A percentile compares a stretch with the other conserved stretches of the same genome.
phyloP scores from a whole-genome alignment of 805 yeast species.

The Starmerella roubikii region DNA sequence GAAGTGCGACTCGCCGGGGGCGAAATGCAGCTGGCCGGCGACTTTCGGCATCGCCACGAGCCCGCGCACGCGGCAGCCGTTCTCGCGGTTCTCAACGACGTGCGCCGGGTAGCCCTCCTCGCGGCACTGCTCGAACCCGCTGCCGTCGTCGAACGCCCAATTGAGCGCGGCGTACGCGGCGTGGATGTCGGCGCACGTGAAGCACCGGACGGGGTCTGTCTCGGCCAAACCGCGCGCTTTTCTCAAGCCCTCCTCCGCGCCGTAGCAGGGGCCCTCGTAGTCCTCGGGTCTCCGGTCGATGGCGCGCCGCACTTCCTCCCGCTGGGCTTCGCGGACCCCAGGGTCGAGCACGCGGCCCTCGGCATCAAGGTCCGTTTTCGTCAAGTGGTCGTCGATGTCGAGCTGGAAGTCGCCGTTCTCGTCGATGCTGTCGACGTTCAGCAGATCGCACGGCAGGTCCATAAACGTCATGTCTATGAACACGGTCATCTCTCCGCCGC shows the following conservation, averaged over 20 bases:
- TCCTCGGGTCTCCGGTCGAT: conserved; percentile 23
- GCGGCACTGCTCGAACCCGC: conserved; percentile 80
- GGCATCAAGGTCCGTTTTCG: conserved; percentile 47
- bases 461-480: conserved; percentile 76
- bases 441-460: conserved; percentile 62
- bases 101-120: conserved; percentile 66
- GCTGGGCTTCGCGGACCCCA: conserved; percentile 32
- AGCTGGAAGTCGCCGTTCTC: conserved; percentile 71
- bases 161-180: conserved; percentile 60
- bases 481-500: conserved; percentile 63
- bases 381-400: conserved; percentile 61
- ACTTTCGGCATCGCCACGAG: conserved; percentile 67
- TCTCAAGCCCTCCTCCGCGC: conserved; percentile 31
- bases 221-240: conserved; percentile 30
- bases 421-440: conserved; percentile 80
- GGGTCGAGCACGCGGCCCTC: conserved; percentile 38
- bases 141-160: conserved; percentile 89
- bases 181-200: conserved; percentile 69
- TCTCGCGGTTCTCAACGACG: conserved; percentile 45
- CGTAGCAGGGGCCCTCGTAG: conserved; percentile 86
- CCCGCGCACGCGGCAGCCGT: conserved; percentile 85
- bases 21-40: conserved; percentile 85
- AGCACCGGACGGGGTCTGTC: conserved; percentile 50
- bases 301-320: conserved; percentile 22
- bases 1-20: conserved; percentile 76